Percentiles rank a stretch among this genome's conserved stretches.
These are phyloP conservation scores for Salvia splendens DNA, from an alignment of 257 asterid genomes.

Conservation along the genomic window DNA sequence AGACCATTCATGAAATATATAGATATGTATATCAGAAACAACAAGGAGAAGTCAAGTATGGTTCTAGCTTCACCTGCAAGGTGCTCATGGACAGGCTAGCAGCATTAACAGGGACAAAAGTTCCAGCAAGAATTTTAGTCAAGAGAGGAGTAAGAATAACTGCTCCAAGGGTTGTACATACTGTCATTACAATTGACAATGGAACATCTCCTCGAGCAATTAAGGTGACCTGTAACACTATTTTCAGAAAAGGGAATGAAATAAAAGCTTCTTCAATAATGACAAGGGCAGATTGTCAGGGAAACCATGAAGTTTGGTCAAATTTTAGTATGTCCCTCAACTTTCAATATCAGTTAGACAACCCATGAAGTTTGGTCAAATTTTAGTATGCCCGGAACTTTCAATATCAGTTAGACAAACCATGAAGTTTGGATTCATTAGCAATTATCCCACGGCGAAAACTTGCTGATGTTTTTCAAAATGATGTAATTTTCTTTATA, in stretches of 20 bases:
- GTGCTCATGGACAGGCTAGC: conserved; percentile 81
- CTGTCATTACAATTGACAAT: conserved; percentile 83
- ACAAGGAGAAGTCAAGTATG: conserved; percentile 5
- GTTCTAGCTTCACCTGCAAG: conserved; percentile 59
- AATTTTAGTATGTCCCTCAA: too few relatives aligned
- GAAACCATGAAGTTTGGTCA: too few relatives aligned
- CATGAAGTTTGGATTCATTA: too few relatives aligned
- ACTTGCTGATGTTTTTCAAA: too few relatives aligned
- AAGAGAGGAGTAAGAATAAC: conserved; percentile 81
- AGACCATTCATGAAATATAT: neutral
- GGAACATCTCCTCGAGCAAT: conserved; percentile 93
- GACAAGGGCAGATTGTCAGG: too few relatives aligned
- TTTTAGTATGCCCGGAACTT: too few relatives aligned
- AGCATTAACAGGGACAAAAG: conserved; percentile 78
- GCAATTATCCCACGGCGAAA: too few relatives aligned
- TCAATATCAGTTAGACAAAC: too few relatives aligned
- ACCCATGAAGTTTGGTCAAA: too few relatives aligned
- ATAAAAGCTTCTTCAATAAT: too few relatives aligned
- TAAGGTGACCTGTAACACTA: conserved; percentile 84
- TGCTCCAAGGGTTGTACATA: conserved; percentile 84
- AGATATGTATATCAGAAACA: neutral
- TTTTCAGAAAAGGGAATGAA: conserved; percentile 39
- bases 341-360: too few relatives aligned
- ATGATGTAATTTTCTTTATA: too few relatives aligned
- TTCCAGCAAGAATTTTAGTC: conserved; percentile 80